phyloP scores from a whole-genome alignment of 306 rosid species.

The Lathyrus aphaca region DNA sequence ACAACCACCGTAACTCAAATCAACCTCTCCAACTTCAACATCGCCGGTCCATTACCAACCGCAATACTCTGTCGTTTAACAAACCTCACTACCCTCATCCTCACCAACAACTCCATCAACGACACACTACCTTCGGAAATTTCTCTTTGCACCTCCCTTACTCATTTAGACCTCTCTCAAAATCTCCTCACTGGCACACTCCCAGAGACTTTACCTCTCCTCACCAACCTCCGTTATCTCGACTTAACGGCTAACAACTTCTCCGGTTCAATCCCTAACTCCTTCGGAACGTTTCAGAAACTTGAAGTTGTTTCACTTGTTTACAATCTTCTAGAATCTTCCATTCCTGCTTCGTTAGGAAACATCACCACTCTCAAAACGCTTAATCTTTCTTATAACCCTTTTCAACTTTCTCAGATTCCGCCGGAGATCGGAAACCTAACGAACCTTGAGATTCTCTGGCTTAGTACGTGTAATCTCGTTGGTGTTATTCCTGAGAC shows the following conservation, averaged over 20 bases:
- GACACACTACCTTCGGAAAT: conserved; percentile 55
- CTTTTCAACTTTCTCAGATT: conserved; percentile 60
- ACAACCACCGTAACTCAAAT: conserved; percentile 47
- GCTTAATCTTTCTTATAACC: conserved; percentile 85
- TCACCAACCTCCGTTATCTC: conserved; percentile 58
- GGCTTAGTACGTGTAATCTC: conserved; percentile 72
- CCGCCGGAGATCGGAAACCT: conserved; percentile 76
- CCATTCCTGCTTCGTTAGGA: conserved; percentile 60
- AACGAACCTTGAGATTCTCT: conserved; percentile 60
- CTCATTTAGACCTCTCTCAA: conserved; percentile 74
- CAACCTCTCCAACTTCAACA: conserved; percentile 60
- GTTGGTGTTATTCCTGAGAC: conserved; percentile 72
- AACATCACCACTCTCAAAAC: conserved; percentile 62
- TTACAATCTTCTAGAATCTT: conserved; percentile 59
- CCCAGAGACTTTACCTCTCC: conserved; percentile 54
- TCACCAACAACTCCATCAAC: conserved; percentile 75
- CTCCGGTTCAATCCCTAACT: conserved; percentile 66
- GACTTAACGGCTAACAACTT: conserved; percentile 83
- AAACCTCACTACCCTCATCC: conserved; percentile 53
- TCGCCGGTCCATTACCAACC: conserved; percentile 64
- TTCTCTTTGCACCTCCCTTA: conserved; percentile 55
- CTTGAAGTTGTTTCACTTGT: conserved; percentile 74
- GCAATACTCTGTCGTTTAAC: conserved; percentile 62
- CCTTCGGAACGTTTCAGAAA: conserved; percentile 58
- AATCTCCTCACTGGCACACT: conserved; percentile 79